These are phyloP conservation scores for Firmiana major DNA, from an alignment of 345 rosid species.

Conservation along the genomic window DNA sequence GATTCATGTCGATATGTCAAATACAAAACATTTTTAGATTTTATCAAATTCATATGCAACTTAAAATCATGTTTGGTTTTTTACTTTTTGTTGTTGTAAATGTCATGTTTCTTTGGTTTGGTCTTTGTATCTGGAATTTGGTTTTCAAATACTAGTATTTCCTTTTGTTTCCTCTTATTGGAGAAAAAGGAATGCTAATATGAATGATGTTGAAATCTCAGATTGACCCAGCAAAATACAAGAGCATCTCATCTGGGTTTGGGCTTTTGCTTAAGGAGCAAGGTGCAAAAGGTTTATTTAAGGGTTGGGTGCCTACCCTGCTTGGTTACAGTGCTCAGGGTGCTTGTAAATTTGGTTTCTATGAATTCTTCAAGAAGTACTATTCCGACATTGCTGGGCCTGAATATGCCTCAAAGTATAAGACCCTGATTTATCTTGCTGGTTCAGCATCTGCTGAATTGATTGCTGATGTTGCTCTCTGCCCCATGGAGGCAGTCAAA, in stretches of 20 bases:
- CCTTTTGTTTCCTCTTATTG: background rate
- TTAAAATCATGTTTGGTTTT: background rate
- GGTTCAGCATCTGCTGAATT: constrained; percentile 94
- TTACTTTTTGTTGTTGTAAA: background rate
- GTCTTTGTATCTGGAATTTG: background rate
- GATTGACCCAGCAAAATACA: constrained; percentile 90
- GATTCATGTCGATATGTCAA: too few species aligned
- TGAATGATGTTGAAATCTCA: constrained; percentile 23
- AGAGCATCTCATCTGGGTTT: constrained; percentile 69
- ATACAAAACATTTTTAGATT: too few species aligned
- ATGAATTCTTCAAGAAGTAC: constrained; percentile 87
- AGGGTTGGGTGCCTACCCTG: constrained; percentile 93
- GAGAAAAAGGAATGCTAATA: background rate
- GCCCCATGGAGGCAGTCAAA: constrained; percentile 96
- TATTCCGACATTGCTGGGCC: constrained; percentile 95
- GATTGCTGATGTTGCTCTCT: constrained; percentile 87
- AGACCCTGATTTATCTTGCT: constrained; percentile 86
- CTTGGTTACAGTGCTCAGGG: constrained; percentile 96
- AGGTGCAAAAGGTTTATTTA: constrained; percentile 72
- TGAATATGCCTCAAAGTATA: constrained; percentile 76
- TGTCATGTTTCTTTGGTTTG: background rate
- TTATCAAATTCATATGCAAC: too few species aligned
- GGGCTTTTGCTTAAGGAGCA: constrained; percentile 78
- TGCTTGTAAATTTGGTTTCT: constrained; percentile 85
- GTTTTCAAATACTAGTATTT: background rate